Evolutionary conservation across 2,329 filamentous ascomycete species (phyloP).

Genomic region (Thielaviopsis punctulata): DNA sequence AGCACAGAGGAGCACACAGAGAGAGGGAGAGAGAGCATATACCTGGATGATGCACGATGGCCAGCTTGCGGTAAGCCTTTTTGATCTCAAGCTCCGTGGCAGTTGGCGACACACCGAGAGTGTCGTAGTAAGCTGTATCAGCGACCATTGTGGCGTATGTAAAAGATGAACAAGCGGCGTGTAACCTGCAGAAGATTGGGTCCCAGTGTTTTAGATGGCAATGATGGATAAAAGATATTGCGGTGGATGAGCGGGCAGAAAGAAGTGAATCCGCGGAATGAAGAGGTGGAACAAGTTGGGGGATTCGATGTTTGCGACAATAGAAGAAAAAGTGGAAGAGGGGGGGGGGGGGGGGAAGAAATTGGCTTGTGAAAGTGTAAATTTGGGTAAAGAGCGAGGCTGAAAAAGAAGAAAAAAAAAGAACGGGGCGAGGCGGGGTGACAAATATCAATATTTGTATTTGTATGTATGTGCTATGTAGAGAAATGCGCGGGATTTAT

Average conservation of each 20-base stretch:
- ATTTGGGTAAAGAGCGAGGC: background rate
- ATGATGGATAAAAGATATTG: background rate
- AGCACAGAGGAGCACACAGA: background rate
- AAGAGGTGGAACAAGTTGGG: too few species aligned
- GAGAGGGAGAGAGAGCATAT: constrained; percentile 16
- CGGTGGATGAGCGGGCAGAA: background rate
- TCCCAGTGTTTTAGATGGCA: too few species aligned
- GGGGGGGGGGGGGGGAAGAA: background rate
- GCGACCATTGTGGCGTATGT: constrained; percentile 49
- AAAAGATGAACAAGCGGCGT: background rate
- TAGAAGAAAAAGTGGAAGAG: background rate
- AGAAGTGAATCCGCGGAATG: constrained; percentile 3
- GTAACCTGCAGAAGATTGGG: too few species aligned
- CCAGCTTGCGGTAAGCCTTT: constrained; percentile 89
- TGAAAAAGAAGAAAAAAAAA: background rate
- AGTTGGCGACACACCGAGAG: constrained; percentile 73
- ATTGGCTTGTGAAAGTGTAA: background rate
- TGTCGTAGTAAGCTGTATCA: constrained; percentile 91
- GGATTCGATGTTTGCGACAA: too few species aligned
- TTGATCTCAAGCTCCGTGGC: constrained; percentile 77
- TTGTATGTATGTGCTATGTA: too few species aligned
- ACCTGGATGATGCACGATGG: constrained; percentile 85
- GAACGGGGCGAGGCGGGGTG: background rate
- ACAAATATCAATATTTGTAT: background rate
- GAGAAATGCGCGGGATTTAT: too few species aligned